Evolutionary conservation across 1,284 basidiomycete genomes (phyloP).

Genomic region (Cutaneotrichosporon mucoides): DNA sequence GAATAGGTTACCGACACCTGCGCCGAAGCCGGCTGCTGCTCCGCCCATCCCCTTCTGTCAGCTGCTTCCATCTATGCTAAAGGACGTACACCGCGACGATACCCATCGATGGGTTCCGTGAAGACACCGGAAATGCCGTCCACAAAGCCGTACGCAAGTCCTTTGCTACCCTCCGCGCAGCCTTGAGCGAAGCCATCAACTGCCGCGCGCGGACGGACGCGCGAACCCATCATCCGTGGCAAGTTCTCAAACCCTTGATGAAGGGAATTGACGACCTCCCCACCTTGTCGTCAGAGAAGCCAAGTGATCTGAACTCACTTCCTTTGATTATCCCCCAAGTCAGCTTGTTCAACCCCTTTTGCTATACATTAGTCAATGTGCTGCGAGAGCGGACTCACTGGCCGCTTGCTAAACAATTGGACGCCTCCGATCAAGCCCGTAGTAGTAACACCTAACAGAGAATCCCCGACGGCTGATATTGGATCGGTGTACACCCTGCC

Average conservation of each 20-base stretch:
- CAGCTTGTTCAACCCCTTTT: neutral
- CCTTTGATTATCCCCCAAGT: neutral
- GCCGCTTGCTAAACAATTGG: slow-evolving; percentile 34
- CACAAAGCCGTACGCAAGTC: slow-evolving; percentile 50
- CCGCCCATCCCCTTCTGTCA: slow-evolving; percentile 11
- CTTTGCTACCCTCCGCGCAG: slow-evolving; percentile 52
- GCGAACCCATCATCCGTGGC: slow-evolving; percentile 53
- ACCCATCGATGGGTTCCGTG: slow-evolving; percentile 49
- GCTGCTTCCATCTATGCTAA: neutral
- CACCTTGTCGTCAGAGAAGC: neutral
- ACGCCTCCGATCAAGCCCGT: slow-evolving; percentile 50
- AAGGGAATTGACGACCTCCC: slow-evolving; percentile 51
- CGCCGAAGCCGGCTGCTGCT: neutral
- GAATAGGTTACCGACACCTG: neutral
- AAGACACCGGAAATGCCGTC: slow-evolving; percentile 58
- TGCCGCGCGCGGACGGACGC: slow-evolving; percentile 48
- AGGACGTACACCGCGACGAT: slow-evolving; percentile 27
- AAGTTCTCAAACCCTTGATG: slow-evolving; percentile 54
- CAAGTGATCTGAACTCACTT: neutral
- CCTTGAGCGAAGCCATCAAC: slow-evolving; percentile 53
- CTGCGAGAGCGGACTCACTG: slow-evolving; percentile 34
- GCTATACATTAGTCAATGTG: neutral
- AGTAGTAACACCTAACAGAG: slow-evolving; percentile 52
- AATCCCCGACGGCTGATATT: neutral
- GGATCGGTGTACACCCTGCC: neutral